These are phyloP conservation scores for Aphanomyces stellatus DNA, from an alignment of 352 stramenopile species.

Conservation along the genomic window DNA sequence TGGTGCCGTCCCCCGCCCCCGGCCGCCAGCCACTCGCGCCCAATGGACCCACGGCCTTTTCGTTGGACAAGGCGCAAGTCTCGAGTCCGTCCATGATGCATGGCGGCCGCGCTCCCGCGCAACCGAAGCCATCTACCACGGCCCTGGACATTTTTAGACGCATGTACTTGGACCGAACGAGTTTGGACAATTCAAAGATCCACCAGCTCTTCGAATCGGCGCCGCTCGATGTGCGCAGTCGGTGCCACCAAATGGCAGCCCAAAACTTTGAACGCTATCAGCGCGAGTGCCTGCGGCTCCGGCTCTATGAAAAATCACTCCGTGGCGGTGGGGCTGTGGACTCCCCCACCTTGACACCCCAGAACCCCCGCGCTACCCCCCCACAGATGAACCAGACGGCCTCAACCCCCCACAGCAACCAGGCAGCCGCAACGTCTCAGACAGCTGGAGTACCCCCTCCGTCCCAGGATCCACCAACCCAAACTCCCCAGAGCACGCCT, in stretches of 20 bases:
- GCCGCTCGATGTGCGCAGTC: conserved; percentile 24
- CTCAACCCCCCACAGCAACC: too few relatives aligned
- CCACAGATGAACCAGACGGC: too few relatives aligned
- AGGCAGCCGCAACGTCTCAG: too few relatives aligned
- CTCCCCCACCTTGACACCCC: not conserved
- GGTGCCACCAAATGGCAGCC: conserved; percentile 38
- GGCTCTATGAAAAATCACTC: conserved; percentile 49
- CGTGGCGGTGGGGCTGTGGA: not conserved
- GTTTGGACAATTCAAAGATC: conserved; percentile 23
- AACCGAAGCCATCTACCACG: not conserved
- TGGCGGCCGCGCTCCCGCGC: not conserved
- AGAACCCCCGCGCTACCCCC: too few relatives aligned
- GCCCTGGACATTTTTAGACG: conserved; percentile 4
- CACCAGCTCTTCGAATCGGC: conserved; percentile 26
- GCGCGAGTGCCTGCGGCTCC: conserved; percentile 41
- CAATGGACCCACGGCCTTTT: not conserved
- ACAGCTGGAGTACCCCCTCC: too few relatives aligned
- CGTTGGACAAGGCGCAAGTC: not conserved
- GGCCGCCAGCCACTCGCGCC: not conserved
- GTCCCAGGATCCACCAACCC: too few relatives aligned
- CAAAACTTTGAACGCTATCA: conserved; percentile 53
- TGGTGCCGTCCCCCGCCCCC: not conserved
- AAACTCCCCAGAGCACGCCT: too few relatives aligned
- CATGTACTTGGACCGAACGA: not conserved
- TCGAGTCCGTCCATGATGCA: not conserved